These are phyloP conservation scores for Erythrobasidium hasegawianum DNA, from an alignment of 1,284 basidiomycete genomes.

Conservation along the genomic window DNA sequence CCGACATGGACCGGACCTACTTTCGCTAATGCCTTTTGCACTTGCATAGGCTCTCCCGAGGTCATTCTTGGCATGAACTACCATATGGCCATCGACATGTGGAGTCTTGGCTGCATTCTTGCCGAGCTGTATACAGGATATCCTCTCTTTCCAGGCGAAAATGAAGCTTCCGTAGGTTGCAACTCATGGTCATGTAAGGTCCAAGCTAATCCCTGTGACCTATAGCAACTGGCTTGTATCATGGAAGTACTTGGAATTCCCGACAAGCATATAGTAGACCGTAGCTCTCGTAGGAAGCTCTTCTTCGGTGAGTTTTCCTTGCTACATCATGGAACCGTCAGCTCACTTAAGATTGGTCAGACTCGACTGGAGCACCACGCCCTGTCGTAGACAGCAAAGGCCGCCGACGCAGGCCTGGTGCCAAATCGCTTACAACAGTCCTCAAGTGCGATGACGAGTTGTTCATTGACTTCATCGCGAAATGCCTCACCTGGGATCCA, in stretches of 20 bases:
- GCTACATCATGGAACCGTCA: slow-evolving; percentile 5
- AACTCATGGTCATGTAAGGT: background rate
- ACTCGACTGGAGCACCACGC: slow-evolving; percentile 84
- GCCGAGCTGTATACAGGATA: slow-evolving; percentile 98
- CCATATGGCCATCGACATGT: slow-evolving; percentile 73
- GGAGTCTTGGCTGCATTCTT: slow-evolving; percentile 95
- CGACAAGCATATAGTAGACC: slow-evolving; percentile 89
- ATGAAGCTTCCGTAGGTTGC: slow-evolving; percentile 49
- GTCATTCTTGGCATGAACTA: slow-evolving; percentile 74
- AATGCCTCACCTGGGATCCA: slow-evolving; percentile 97
- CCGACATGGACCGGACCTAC: slow-evolving; percentile 50
- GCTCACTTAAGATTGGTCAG: slow-evolving; percentile 52
- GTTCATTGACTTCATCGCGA: slow-evolving; percentile 80
- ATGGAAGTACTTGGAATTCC: slow-evolving; percentile 98
- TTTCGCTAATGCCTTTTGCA: background rate
- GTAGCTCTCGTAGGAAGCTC: slow-evolving; percentile 85
- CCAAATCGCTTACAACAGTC: slow-evolving; percentile 82
- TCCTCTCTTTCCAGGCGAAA: slow-evolving; percentile 98
- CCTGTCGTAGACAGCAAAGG: slow-evolving; percentile 97
- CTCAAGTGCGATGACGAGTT: slow-evolving; percentile 83
- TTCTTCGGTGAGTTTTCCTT: slow-evolving; percentile 75
- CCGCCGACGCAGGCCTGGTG: slow-evolving; percentile 79
- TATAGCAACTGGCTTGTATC: slow-evolving; percentile 97
- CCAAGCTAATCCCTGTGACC: slow-evolving; percentile 20
- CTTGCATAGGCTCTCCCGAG: slow-evolving; percentile 32